phyloP scores from a whole-genome alignment of 306 rosid genomes.

The peach (Prunus persica) region DNA sequence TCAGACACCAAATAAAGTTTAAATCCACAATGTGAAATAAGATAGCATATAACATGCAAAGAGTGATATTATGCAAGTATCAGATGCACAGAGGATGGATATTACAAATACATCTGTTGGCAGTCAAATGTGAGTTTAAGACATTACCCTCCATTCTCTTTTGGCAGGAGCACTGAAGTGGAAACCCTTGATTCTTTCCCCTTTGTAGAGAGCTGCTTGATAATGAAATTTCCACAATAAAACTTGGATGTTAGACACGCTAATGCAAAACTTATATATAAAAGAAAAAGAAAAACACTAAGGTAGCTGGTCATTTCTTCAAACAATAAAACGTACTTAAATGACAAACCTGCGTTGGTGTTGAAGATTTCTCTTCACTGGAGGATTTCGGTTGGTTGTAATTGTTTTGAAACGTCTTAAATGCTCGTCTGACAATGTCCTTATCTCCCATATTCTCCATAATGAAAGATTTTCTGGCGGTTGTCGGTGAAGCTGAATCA shows the following conservation, averaged over 20 bases:
- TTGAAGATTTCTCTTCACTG: conserved; percentile 40
- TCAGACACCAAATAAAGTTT: background rate
- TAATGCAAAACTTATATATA: background rate
- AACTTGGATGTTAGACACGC: background rate
- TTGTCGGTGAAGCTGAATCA: conserved; percentile 40
- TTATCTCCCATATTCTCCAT: conserved; percentile 96
- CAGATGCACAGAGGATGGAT: background rate
- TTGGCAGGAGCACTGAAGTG: conserved; percentile 41
- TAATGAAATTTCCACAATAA: conserved; percentile 1
- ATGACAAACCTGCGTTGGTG: conserved; percentile 55
- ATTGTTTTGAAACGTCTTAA: conserved; percentile 80
- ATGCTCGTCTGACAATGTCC: conserved; percentile 90
- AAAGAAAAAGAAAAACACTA: conserved; percentile 3
- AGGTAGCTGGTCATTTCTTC: conserved; percentile 1
- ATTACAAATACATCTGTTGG: conserved; percentile 9
- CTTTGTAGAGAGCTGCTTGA: conserved; percentile 50
- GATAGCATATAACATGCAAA: conserved; percentile 1
- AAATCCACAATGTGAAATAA: background rate
- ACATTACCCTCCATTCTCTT: conserved; percentile 70
- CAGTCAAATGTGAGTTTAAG: conserved; percentile 7
- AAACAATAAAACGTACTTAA: background rate
- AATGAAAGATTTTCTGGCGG: conserved; percentile 59
- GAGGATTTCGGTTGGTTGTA: conserved; percentile 51
- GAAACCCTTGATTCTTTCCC: conserved; percentile 51
- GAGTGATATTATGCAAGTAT: conserved; percentile 12